These are phyloP conservation scores for Tylopilus rubrobrunneus DNA, from an alignment of 768 basidiomycete genomes.

Conservation along the genomic window DNA sequence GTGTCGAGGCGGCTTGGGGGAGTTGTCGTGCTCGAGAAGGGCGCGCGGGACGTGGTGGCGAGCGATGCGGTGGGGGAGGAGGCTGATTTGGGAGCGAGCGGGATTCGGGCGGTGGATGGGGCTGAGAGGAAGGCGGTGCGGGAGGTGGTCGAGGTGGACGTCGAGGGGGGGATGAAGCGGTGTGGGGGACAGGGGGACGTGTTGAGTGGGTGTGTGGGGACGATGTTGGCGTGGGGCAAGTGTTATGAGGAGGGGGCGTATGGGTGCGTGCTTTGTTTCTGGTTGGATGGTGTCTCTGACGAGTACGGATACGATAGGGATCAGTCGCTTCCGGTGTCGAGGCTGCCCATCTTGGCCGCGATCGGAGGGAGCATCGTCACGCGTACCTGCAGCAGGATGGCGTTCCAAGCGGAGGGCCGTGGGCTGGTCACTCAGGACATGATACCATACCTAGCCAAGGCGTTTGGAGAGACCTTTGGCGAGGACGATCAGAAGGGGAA, in stretches of 20 bases:
- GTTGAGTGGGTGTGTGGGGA: conserved; percentile 80
- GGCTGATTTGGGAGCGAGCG: conserved; percentile 12
- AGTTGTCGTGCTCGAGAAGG: conserved; percentile 89
- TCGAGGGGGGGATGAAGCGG: conserved; percentile 80
- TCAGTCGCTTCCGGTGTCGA: conserved; percentile 48
- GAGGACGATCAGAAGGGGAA: conserved; percentile 36
- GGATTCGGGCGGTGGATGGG: conserved; percentile 31
- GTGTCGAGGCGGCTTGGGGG: conserved; percentile 79
- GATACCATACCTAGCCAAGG: conserved; percentile 56
- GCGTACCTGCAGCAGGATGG: conserved; percentile 71
- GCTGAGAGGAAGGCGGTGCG: conserved; percentile 51
- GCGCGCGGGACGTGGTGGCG: conserved; percentile 75
- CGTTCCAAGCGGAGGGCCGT: conserved; percentile 74
- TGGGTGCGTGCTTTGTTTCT: conserved; percentile 44
- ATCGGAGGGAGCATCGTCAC: conserved; percentile 87
- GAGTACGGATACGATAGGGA: conserved; percentile 38
- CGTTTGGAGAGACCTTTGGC: conserved; percentile 74
- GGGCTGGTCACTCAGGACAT: conserved; percentile 82
- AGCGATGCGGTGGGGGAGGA: conserved; percentile 62
- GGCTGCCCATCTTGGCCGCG: conserved; percentile 80
- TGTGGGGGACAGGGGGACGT: conserved; percentile 98
- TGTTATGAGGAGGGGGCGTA: conserved; percentile 86
- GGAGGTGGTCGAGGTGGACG: conserved; percentile 63
- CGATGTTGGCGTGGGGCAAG: conserved; percentile 92
- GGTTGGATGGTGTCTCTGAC: neutral